phyloP scores from a whole-genome alignment of 352 stramenopile species.

The Peronospora belbahrii region DNA sequence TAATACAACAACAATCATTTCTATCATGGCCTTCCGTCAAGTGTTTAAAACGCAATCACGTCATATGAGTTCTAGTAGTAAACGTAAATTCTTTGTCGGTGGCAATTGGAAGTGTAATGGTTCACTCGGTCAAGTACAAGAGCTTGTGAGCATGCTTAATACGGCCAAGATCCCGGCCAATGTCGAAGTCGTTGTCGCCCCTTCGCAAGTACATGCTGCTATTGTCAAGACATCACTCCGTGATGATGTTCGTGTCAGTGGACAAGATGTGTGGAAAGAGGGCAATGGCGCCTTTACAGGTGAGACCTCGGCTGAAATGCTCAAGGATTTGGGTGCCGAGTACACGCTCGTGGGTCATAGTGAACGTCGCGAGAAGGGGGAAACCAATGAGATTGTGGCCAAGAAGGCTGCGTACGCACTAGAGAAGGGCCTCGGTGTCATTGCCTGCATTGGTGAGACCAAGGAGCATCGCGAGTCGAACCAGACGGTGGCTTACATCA shows the following conservation, averaged over 20 bases:
- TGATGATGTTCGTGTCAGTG: conserved; percentile 64
- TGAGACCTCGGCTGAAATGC: conserved; percentile 96
- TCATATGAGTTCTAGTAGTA: conserved; percentile 49
- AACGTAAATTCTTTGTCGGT: conserved; percentile 97
- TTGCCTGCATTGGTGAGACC: conserved; percentile 96
- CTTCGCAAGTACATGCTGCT: conserved; percentile 88
- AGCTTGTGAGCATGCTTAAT: conserved; percentile 79
- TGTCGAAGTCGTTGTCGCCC: conserved; percentile 96
- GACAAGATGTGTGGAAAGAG: conserved; percentile 94
- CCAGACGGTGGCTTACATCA: conserved; percentile 91
- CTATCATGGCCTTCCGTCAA: conserved; percentile 38
- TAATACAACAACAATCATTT: no score
- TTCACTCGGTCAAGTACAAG: conserved; percentile 52
- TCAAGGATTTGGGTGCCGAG: conserved; percentile 91
- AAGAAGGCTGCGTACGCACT: conserved; percentile 92
- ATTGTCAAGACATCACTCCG: conserved; percentile 56
- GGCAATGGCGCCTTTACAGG: conserved; percentile 95
- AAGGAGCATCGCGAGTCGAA: conserved; percentile 90
- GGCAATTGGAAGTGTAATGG: conserved; percentile 99
- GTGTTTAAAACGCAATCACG: conserved; percentile 42
- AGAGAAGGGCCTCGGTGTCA: conserved; percentile 90
- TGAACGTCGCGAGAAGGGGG: conserved; percentile 91
- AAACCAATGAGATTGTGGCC: conserved; percentile 89
- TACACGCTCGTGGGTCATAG: conserved; percentile 96
- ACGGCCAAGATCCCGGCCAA: conserved; percentile 65